These are phyloP conservation scores for Bimuria novae-zelandiae DNA, from an alignment of 2,329 filamentous ascomycete species.

Conservation along the genomic window DNA sequence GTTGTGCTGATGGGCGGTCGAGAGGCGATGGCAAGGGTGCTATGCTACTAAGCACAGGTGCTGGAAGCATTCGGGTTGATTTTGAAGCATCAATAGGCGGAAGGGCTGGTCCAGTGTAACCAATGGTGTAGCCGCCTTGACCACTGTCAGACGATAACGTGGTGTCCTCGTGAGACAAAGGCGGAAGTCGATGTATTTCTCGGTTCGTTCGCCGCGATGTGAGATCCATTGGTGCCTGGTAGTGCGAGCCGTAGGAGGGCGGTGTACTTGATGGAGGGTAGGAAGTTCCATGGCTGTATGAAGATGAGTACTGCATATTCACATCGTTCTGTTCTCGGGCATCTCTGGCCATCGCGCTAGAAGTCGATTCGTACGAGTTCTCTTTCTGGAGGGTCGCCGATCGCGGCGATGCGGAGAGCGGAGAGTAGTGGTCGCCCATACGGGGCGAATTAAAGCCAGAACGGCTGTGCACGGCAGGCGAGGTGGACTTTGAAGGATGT, in stretches of 20 bases:
- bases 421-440: conserved; percentile 40
- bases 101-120: conserved; percentile 19
- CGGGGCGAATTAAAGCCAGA: conserved; percentile 43
- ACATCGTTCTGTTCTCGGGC: conserved; percentile 25
- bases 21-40: conserved; percentile 35
- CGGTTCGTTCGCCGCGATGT: conserved; percentile 38
- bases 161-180: conserved; percentile 46
- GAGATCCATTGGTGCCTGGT: conserved; percentile 31
- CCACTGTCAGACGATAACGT: conserved; percentile 47
- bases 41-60: conserved; percentile 39
- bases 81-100: conserved; percentile 38
- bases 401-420: conserved; percentile 41
- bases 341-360: conserved; percentile 26
- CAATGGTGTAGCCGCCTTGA: conserved; percentile 25
- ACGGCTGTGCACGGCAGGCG: conserved; percentile 36
- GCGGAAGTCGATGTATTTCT: conserved; percentile 36
- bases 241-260: conserved; percentile 26
- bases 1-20: conserved; percentile 28
- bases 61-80: conserved; percentile 43
- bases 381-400: conserved; percentile 35
- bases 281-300: conserved; percentile 21
- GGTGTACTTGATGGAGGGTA: conserved; percentile 25
- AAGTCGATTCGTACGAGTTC: conserved; percentile 25
- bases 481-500: conserved; percentile 38
- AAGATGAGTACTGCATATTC: conserved; percentile 21